These are phyloP conservation scores for Drechmeria coniospora DNA, from an alignment of 2,329 filamentous ascomycete species.

Conservation along the genomic window DNA sequence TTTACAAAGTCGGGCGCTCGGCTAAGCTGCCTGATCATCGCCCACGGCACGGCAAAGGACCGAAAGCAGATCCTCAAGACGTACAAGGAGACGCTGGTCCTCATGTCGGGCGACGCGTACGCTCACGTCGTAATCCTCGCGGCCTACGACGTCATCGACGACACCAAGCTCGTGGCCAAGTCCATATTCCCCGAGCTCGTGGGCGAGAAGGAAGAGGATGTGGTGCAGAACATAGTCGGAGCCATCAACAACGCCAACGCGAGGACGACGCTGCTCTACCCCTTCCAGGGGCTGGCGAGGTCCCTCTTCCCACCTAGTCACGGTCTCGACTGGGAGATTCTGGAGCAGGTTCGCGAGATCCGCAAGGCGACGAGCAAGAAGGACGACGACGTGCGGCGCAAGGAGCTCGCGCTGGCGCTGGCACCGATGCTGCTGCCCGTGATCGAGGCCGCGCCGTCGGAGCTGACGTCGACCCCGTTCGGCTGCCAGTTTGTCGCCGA, in stretches of 20 bases:
- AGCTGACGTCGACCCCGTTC: slow-evolving; percentile 60
- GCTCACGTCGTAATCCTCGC: slow-evolving; percentile 72
- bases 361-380: slow-evolving; percentile 85
- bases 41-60: slow-evolving; percentile 81
- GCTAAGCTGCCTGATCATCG: slow-evolving; percentile 66
- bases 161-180: slow-evolving; percentile 79
- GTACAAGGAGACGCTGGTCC: slow-evolving; percentile 77
- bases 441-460: slow-evolving; percentile 50
- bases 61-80: slow-evolving; percentile 75
- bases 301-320: slow-evolving; percentile 46
- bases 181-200: slow-evolving; percentile 77
- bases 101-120: slow-evolving; percentile 67
- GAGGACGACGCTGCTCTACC: slow-evolving; percentile 59
- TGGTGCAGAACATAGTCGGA: slow-evolving; percentile 48
- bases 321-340: slow-evolving; percentile 49
- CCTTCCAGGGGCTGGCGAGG: slow-evolving; percentile 54
- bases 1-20: slow-evolving; percentile 84
- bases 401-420: slow-evolving; percentile 60
- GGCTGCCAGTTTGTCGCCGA: slow-evolving; percentile 80
- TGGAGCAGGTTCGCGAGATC: slow-evolving; percentile 65
- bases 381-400: slow-evolving; percentile 57
- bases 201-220: slow-evolving; percentile 49
- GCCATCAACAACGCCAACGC: slow-evolving; percentile 51
- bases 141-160: slow-evolving; percentile 83
- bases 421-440: slow-evolving; percentile 62